Evolutionary conservation across 495 filamentous ascomycete species (phyloP).

Genomic region (Baudoinia panamericana): DNA sequence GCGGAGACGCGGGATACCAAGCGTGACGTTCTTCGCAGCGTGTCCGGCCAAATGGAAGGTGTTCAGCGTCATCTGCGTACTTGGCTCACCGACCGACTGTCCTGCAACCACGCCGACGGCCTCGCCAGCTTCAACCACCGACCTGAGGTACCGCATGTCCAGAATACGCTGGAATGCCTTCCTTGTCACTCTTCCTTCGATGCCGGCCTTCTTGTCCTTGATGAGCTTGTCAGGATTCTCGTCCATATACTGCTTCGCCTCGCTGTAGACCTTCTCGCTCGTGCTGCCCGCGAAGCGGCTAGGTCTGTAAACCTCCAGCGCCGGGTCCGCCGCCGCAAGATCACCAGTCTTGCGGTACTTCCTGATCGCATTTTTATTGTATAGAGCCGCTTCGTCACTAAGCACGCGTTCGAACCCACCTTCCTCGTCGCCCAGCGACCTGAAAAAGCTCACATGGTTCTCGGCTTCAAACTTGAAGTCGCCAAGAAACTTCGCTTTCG

Average conservation of each 20-base stretch:
- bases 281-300: slow-evolving; percentile 68
- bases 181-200: slow-evolving; percentile 40
- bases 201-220: slow-evolving; percentile 58
- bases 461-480: slow-evolving; percentile 83
- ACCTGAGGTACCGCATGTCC: slow-evolving; percentile 83
- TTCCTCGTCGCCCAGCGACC: slow-evolving; percentile 39
- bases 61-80: slow-evolving; percentile 99
- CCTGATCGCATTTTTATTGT: slow-evolving; percentile 70
- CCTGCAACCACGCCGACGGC: slow-evolving; percentile 96
- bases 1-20: slow-evolving; percentile 91
- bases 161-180: slow-evolving; percentile 71
- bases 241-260: slow-evolving; percentile 60
- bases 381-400: slow-evolving; percentile 39
- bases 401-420: slow-evolving; percentile 37
- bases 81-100: slow-evolving; percentile 92
- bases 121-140: slow-evolving; percentile 88
- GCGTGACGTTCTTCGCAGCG: slow-evolving; percentile 94
- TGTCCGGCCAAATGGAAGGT: slow-evolving; percentile 99
- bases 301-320: slow-evolving; percentile 58
- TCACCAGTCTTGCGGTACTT: slow-evolving; percentile 56
- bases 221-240: slow-evolving; percentile 61
- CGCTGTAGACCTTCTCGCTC: slow-evolving; percentile 70
- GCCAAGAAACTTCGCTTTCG: slow-evolving; percentile 80
- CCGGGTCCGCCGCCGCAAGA: slow-evolving; percentile 61
- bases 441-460: slow-evolving; percentile 50